Conservation (phyloP, 2,329 filamentous ascomycete species). For the Neofusicoccum umdonicola region DNA sequence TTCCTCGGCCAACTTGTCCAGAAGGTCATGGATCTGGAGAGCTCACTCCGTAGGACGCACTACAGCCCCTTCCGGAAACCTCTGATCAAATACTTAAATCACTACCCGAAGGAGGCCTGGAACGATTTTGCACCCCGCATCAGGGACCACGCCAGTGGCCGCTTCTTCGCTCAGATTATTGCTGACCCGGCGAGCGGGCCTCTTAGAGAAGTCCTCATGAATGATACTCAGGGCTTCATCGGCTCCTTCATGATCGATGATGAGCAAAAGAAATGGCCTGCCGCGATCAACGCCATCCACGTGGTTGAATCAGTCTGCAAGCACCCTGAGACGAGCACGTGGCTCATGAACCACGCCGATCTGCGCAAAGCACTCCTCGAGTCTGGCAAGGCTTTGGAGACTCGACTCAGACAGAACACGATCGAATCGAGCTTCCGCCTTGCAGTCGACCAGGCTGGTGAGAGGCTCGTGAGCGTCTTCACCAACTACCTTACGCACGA, state of each 20-base stretch:
- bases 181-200: conserved; percentile 70
- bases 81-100: conserved; percentile 88
- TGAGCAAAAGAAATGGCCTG: conserved; percentile 67
- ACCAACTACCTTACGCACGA: conserved; percentile 75
- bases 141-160: conserved; percentile 81
- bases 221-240: conserved; percentile 71
- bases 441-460: conserved; percentile 82
- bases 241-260: conserved; percentile 63
- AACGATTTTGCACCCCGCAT: conserved; percentile 73
- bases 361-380: conserved; percentile 59
- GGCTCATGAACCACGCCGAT: conserved; percentile 59
- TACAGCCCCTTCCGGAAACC: conserved; percentile 89
- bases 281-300: conserved; percentile 84
- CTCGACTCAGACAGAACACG: conserved; percentile 65
- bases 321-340: conserved; percentile 62
- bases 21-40: conserved; percentile 84
- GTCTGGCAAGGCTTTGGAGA: conserved; percentile 76
- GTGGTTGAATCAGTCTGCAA: conserved; percentile 75
- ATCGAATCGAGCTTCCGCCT: conserved; percentile 73
- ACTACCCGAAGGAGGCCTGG: conserved; percentile 88
- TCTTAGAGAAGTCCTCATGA: conserved; percentile 71
- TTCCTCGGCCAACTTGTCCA: conserved; percentile 91
- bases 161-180: conserved; percentile 86
- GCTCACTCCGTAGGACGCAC: conserved; percentile 78
- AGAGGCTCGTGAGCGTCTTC: conserved; percentile 83